phyloP scores from a whole-genome alignment of 2,329 filamentous ascomycete species.

The Aspergillus awamori region DNA sequence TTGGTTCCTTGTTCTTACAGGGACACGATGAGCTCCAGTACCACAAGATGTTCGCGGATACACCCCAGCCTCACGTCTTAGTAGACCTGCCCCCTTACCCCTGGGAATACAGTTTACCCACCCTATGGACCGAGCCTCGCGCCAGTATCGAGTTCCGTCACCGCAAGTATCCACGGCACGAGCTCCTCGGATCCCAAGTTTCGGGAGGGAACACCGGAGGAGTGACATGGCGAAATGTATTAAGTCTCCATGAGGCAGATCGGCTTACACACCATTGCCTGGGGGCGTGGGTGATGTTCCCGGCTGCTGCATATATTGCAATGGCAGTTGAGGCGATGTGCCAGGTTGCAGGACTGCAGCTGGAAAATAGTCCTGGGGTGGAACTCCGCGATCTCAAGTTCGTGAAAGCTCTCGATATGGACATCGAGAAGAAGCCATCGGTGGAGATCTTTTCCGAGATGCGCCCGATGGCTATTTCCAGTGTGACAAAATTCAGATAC shows the following conservation, averaged over 20 bases:
- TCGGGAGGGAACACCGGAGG: conserved; percentile 12
- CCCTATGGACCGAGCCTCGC: conserved; percentile 28
- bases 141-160: conserved; percentile 22
- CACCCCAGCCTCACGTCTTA: conserved; percentile 8
- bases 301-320: conserved; percentile 32
- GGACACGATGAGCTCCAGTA: neutral
- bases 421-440: neutral
- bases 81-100: conserved; percentile 29
- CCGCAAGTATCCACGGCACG: conserved; percentile 20
- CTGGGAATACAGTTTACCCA: conserved; percentile 24
- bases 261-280: conserved; percentile 36
- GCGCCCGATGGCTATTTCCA: neutral
- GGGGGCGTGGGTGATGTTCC: conserved; percentile 27
- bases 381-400: neutral
- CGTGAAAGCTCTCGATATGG: neutral
- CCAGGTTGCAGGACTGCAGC: conserved; percentile 11
- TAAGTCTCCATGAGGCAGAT: conserved; percentile 27
- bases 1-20: neutral
- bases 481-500: neutral
- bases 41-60: neutral
- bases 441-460: neutral
- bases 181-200: conserved; percentile 27
- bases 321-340: conserved; percentile 32
- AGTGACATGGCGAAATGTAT: conserved; percentile 32
- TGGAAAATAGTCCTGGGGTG: neutral